A percentile compares a stretch with the other conserved stretches of the same genome.
phyloP scores from a whole-genome alignment of 139 green algal species.

The Desmodesmus armatus region DNA sequence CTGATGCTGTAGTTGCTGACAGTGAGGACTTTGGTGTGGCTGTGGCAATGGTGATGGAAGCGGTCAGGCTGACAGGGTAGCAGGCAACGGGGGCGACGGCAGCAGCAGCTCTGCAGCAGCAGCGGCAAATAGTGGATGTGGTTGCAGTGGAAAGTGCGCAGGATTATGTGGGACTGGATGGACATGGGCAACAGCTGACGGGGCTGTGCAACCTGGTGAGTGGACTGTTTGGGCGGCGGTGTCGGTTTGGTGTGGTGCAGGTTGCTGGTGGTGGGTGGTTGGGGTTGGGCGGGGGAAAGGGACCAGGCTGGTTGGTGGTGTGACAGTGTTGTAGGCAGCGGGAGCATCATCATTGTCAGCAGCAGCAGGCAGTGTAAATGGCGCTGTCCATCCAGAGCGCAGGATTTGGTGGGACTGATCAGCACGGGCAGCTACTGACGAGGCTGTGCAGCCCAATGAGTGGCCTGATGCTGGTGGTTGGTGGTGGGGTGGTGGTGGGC shows the following conservation, averaged over 20 bases:
- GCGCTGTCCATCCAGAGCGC: neutral
- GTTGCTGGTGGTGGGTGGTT: no score
- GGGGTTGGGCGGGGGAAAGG: neutral
- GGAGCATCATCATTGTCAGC: neutral
- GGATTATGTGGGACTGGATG: constrained; percentile 20
- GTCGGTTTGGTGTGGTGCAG: no score
- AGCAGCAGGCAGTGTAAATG: neutral
- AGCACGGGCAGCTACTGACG: neutral
- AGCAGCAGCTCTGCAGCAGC: no score
- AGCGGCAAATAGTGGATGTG: neutral
- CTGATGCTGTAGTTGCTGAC: no score
- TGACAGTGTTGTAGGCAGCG: neutral
- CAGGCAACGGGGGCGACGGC: no score
- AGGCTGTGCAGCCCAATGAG: no score
- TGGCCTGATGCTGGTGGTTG: neutral
- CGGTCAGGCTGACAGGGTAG: no score
- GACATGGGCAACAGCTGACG: neutral
- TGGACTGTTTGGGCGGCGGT: no score
- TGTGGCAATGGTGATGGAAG: neutral
- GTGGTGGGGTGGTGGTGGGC: no score
- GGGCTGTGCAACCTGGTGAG: constrained; percentile 20
- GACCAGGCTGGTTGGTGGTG: neutral
- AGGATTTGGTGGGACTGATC: neutral
- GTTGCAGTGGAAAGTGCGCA: neutral
- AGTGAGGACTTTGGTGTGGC: no score